Evolutionary conservation across 495 filamentous ascomycete species (phyloP).

Genomic region (Annulohypoxylon maeteangense): DNA sequence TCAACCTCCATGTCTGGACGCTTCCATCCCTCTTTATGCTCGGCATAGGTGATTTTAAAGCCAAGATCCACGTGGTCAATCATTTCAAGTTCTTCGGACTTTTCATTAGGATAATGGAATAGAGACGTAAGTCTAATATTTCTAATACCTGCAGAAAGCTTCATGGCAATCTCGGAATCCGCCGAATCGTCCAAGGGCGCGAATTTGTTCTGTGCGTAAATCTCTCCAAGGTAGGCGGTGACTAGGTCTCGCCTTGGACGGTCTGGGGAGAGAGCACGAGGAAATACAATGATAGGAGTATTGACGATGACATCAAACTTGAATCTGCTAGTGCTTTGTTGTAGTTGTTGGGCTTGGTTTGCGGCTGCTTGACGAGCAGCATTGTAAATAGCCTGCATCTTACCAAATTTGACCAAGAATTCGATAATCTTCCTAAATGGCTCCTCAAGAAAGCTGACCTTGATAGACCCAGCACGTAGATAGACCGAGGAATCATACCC

Average conservation of each 20-base stretch:
- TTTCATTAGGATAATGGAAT: slow-evolving; percentile 79
- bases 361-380: slow-evolving; percentile 95
- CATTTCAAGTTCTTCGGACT: slow-evolving; percentile 88
- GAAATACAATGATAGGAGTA: slow-evolving; percentile 96
- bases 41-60: slow-evolving; percentile 88
- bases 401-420: slow-evolving; percentile 97
- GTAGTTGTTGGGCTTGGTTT: slow-evolving; percentile 90
- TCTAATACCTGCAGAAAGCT: slow-evolving; percentile 88
- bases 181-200: slow-evolving; percentile 79
- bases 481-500: slow-evolving; percentile 95
- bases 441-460: slow-evolving; percentile 95
- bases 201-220: slow-evolving; percentile 95
- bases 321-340: slow-evolving; percentile 87
- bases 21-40: slow-evolving; percentile 79
- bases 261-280: slow-evolving; percentile 72
- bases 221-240: slow-evolving; percentile 94
- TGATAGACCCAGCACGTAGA: slow-evolving; percentile 90
- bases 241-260: slow-evolving; percentile 74
- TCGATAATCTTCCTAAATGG: slow-evolving; percentile 98
- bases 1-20: slow-evolving; percentile 93
- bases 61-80: slow-evolving; percentile 95
- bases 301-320: slow-evolving; percentile 93
- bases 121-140: slow-evolving; percentile 90
- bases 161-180: slow-evolving; percentile 78
- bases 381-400: slow-evolving; percentile 99